Conservation (phyloP, 805 yeast species). For the Cyberlindnera misumaiensis region DNA sequence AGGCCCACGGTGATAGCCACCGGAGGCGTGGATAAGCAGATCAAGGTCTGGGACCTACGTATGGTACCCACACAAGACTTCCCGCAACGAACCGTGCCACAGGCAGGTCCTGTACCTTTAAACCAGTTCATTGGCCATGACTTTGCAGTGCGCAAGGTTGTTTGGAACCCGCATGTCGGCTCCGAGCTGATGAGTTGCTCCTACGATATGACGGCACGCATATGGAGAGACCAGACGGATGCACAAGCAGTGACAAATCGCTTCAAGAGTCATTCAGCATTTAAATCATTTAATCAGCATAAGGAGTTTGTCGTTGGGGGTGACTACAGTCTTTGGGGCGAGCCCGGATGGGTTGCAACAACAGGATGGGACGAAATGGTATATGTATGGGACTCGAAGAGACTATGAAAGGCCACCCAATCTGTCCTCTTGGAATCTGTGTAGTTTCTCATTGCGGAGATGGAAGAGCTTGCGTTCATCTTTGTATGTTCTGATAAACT, state of each 20-base stretch:
- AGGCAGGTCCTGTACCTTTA: constrained; percentile 56
- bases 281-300: constrained; percentile 58
- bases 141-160: constrained; percentile 73
- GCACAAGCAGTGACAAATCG: constrained; percentile 48
- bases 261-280: constrained; percentile 41
- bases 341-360: constrained; percentile 91
- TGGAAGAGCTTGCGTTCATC: constrained; percentile 36
- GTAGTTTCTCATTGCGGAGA: constrained; percentile 38
- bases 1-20: constrained; percentile 73
- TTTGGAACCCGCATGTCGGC: constrained; percentile 86
- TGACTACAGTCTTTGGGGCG: constrained; percentile 96
- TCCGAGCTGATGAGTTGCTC: constrained; percentile 68
- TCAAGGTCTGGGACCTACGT: constrained; percentile 84
- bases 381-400: constrained; percentile 74
- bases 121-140: constrained; percentile 84
- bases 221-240: constrained; percentile 74
- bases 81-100: constrained; percentile 27
- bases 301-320: constrained; percentile 88
- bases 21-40: constrained; percentile 84
- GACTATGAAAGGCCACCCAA: constrained; percentile 25
- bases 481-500: constrained; percentile 37
- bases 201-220: constrained; percentile 87
- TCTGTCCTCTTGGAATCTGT: constrained; percentile 34
- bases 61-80: constrained; percentile 42
- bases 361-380: constrained; percentile 97